These are phyloP conservation scores for Quercus tomentella DNA, from an alignment of 331 rosid species.

Conservation along the genomic window DNA sequence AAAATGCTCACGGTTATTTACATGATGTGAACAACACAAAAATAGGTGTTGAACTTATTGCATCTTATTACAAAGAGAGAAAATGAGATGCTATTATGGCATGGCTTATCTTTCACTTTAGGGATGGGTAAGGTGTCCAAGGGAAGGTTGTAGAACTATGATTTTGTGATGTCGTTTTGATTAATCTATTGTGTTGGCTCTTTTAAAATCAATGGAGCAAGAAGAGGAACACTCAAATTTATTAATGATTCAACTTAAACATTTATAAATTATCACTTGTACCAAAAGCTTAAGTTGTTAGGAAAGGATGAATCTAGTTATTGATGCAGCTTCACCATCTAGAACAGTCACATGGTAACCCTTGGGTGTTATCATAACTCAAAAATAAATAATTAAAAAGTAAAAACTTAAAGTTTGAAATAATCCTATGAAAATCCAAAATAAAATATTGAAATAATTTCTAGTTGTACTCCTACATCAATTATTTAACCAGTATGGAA, in stretches of 20 bases:
- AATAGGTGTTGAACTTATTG: not conserved
- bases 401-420: not conserved
- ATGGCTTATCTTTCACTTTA: not conserved
- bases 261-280: too few species aligned
- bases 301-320: too few species aligned
- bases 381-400: too few species aligned
- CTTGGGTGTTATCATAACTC: too few species aligned
- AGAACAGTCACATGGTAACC: too few species aligned
- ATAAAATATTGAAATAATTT: too few species aligned
- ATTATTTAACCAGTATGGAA: not conserved
- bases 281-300: too few species aligned
- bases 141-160: not conserved
- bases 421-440: not conserved
- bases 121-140: not conserved
- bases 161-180: not conserved
- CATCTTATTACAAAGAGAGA: not conserved
- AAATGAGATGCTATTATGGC: not conserved
- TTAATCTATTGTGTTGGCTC: not conserved
- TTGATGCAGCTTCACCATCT: too few species aligned
- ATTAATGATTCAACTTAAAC: not conserved
- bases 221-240: not conserved
- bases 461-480: not conserved
- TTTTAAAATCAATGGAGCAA: not conserved
- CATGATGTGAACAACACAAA: not conserved
- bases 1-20: not conserved